Evolutionary conservation across 106 monocot species (phyloP).

Genomic region (Vanilla planifolia): DNA sequence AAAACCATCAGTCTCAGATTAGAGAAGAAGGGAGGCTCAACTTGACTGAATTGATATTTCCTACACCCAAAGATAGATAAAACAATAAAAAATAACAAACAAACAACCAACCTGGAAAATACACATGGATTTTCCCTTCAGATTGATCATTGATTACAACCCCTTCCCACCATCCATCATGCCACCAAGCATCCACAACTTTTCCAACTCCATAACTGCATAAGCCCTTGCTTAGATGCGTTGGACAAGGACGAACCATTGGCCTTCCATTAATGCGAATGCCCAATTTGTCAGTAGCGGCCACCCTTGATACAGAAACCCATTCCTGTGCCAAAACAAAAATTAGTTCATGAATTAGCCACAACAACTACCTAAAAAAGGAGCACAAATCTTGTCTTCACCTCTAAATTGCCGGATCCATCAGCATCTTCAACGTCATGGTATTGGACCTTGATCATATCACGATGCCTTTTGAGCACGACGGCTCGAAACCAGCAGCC

Average conservation of each 20-base stretch:
- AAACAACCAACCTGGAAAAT: conserved; percentile 65
- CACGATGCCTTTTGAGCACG: conserved; percentile 46
- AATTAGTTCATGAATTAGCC: background rate
- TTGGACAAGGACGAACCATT: conserved; percentile 53
- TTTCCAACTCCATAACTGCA: conserved; percentile 35
- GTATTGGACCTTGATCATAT: conserved; percentile 73
- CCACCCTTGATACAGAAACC: conserved; percentile 42
- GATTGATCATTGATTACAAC: conserved; percentile 38
- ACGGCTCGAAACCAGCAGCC: conserved; percentile 86
- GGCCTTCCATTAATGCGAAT: conserved; percentile 44
- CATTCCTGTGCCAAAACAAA: conserved; percentile 50
- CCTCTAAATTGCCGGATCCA: conserved; percentile 55
- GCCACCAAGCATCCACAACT: conserved; percentile 87
- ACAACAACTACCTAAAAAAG: background rate
- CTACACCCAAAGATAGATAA: background rate
- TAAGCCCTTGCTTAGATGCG: background rate
- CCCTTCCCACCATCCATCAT: conserved; percentile 99
- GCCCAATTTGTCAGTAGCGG: conserved; percentile 44
- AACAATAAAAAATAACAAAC: background rate
- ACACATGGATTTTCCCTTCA: conserved; percentile 47
- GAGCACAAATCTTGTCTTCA: conserved; percentile 16
- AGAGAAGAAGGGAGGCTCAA: too few species aligned
- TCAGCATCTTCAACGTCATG: conserved; percentile 79
- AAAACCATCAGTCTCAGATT: background rate
- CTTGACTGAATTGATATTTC: too few species aligned